Percentiles rank a stretch among this genome's conserved stretches.
These are phyloP conservation scores for Neonectria neomacrospora DNA, from an alignment of 2,329 filamentous ascomycete genomes.

Conservation along the genomic window DNA sequence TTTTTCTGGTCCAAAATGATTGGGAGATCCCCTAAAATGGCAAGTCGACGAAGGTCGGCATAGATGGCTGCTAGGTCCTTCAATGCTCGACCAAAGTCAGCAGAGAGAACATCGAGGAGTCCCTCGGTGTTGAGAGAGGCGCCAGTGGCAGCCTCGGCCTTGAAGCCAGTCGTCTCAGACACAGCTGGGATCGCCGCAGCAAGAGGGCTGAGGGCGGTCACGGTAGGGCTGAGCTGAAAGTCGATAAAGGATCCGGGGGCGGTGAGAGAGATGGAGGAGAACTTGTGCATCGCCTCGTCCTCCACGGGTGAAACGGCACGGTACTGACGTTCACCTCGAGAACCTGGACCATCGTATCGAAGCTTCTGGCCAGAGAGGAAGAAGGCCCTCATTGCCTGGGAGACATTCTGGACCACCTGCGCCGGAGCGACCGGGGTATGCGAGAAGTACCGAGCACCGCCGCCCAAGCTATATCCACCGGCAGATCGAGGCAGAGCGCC, in stretches of 20 bases:
- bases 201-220: conserved; percentile 86
- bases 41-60: conserved; percentile 82
- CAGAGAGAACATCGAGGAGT: conserved; percentile 84
- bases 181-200: conserved; percentile 63
- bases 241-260: conserved; percentile 84
- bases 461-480: conserved; percentile 83
- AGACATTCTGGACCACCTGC: conserved; percentile 95
- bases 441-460: conserved; percentile 88
- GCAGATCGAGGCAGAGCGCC: conserved; percentile 86
- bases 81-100: conserved; percentile 87
- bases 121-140: conserved; percentile 82
- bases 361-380: conserved; percentile 90
- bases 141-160: conserved; percentile 54
- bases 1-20: conserved; percentile 76
- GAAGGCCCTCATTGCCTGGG: conserved; percentile 90
- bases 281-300: conserved; percentile 75
- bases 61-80: conserved; percentile 84
- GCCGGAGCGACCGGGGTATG: conserved; percentile 86
- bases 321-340: conserved; percentile 81
- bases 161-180: conserved; percentile 56
- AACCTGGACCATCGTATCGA: conserved; percentile 82
- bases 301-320: conserved; percentile 79
- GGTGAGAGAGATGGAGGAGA: conserved; percentile 67
- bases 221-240: conserved; percentile 87
- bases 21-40: conserved; percentile 83